Evolutionary conservation across 2,329 filamentous ascomycete species (phyloP).

Genomic region (Alternaria novae-zelandiae): DNA sequence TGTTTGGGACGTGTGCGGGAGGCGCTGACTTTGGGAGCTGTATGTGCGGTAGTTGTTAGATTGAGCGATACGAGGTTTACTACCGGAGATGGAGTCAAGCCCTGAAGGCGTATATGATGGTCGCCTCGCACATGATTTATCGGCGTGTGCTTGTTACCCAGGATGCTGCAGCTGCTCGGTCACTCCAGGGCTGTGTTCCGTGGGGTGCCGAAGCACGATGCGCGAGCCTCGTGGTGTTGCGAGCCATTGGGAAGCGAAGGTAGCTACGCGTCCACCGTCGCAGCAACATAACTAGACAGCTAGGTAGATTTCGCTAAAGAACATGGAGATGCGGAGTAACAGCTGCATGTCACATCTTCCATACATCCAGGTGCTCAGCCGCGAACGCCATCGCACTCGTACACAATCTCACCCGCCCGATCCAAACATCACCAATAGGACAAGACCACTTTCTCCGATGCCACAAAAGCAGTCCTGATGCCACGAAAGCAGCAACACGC

Average conservation of each 20-base stretch:
- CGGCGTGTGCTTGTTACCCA: background rate
- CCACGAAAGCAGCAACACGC: background rate
- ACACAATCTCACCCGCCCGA: background rate
- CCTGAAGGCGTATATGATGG: background rate
- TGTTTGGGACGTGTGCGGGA: constrained; percentile 1
- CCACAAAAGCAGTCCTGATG: background rate
- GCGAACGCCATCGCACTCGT: background rate
- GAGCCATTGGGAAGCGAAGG: background rate
- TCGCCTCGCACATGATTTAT: background rate
- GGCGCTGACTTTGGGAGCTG: background rate
- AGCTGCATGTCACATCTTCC: background rate
- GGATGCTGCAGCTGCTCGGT: background rate
- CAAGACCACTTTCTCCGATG: too few species aligned
- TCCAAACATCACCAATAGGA: background rate
- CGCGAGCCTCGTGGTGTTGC: background rate
- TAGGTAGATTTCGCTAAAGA: background rate
- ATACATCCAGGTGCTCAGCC: background rate
- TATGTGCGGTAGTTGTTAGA: background rate
- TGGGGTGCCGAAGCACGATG: background rate
- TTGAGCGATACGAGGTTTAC: background rate
- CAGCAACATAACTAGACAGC: background rate
- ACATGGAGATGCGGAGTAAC: background rate
- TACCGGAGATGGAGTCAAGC: background rate
- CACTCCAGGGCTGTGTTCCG: background rate
- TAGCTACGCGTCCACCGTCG: background rate